Base-by-base conservation (phyloP, 345 rosid genomes). In the Hypericum androsaemum region DNA sequence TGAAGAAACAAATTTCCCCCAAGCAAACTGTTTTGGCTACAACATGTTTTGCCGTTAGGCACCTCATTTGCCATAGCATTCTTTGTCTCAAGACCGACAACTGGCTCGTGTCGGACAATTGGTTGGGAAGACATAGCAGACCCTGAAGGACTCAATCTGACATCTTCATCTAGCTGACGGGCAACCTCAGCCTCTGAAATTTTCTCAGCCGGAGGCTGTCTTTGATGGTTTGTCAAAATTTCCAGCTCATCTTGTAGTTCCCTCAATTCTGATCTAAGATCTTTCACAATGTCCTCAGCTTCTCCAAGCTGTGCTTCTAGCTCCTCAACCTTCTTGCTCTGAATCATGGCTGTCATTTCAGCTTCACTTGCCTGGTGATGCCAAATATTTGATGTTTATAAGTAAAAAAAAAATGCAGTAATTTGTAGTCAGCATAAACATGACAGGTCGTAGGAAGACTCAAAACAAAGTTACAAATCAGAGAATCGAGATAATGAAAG, bases 241-340 rank as follows among this genome's bases (percentile, higher is more conserved):
- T 78, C 86, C 63, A 81, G 70, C 72, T 80, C 88, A 58, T 73
- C 80, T 39, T 65, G 94, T 16, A 71, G 64, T 66, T 71, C 75
- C 61, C 75, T 75, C 71, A 86, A 72, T 60, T 89, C 95, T 60
- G 74, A 67, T 67, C 88, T 77, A 50, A 89, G 86, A 59, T 86
- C 97, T 72, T 76, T 78, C 37, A 81, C 95, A 43, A 80, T 78
- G 68, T 80, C 89, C 72, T 83, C 84, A 54, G 95, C 89, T 77
- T 86, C 97, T 54, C 84, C 86, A 32, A 89, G 79, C 66, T 74
- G 97, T 62, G 90, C 83, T 68, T 89, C 94, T 56, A 89, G 88
- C 70, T 86, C 97, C 32, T 77, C 88, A 57, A 89, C 77, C 72
- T 67, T 83, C 55, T 45, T 75, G 54, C 70, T 80, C 60, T 78